Percentiles rank a stretch among this genome's conserved stretches.
These are phyloP conservation scores for Mycena vulgaris DNA, from an alignment of 768 basidiomycete genomes.

Conservation along the genomic window DNA sequence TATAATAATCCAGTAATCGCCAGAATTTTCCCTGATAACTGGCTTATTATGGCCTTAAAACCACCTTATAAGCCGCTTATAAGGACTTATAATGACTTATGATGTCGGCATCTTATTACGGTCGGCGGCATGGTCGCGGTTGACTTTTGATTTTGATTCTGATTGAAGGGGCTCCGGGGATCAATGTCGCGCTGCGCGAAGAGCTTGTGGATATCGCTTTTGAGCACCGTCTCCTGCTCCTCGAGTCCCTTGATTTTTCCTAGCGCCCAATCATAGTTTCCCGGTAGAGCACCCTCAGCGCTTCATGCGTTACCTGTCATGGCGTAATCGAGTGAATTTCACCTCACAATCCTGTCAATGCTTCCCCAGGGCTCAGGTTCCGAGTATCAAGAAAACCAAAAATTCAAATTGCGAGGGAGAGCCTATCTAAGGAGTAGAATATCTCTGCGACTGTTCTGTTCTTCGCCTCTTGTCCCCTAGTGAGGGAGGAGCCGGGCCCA, in stretches of 20 bases:
- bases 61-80: too few species aligned
- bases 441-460: conserved; percentile 14
- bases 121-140: not conserved
- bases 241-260: not conserved
- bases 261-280: not conserved
- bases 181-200: conserved; percentile 9
- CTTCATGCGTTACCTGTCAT: conserved; percentile 6
- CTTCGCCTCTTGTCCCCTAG: not conserved
- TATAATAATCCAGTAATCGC: too few species aligned
- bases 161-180: conserved; percentile 10
- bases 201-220: conserved; percentile 7
- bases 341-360: conserved; percentile 4
- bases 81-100: too few species aligned
- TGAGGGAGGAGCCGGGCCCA: conserved; percentile 19
- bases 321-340: conserved; percentile 6
- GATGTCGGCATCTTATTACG: too few species aligned
- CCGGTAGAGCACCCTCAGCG: conserved; percentile 7
- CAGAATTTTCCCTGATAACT: too few species aligned
- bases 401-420: conserved; percentile 14
- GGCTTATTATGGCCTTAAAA: too few species aligned
- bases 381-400: conserved; percentile 11
- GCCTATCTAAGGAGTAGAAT: conserved; percentile 8
- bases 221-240: not conserved
- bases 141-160: conserved; percentile 6
- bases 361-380: conserved; percentile 5